These are phyloP conservation scores for Grifola frondosa DNA, from an alignment of 1,284 basidiomycete genomes.

Conservation along the genomic window DNA sequence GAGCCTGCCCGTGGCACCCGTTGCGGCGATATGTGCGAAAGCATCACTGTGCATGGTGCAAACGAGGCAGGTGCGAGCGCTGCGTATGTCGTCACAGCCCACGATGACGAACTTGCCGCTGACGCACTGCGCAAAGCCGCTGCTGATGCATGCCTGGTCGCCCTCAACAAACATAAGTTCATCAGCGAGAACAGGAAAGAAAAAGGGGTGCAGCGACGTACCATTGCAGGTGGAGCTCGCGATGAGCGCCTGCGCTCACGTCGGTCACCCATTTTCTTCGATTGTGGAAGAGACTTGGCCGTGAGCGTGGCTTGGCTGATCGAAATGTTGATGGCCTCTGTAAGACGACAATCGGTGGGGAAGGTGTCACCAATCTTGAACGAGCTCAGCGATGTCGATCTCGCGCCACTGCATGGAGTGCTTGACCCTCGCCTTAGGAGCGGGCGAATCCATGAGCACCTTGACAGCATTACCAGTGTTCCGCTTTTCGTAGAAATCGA, in stretches of 20 bases:
- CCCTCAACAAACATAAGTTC: slow-evolving; percentile 42
- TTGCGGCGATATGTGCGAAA: slow-evolving; percentile 46
- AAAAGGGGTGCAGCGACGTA: slow-evolving; percentile 34
- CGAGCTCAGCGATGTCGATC: slow-evolving; percentile 85
- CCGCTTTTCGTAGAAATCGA: slow-evolving; percentile 98
- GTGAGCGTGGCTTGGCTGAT: slow-evolving; percentile 97
- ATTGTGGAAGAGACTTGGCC: slow-evolving; percentile 90
- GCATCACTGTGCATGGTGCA: slow-evolving; percentile 55
- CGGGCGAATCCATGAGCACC: slow-evolving; percentile 98
- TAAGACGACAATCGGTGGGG: slow-evolving; percentile 93
- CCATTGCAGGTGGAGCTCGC: slow-evolving; percentile 39
- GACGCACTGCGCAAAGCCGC: slow-evolving; percentile 44
- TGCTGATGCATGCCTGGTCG: slow-evolving; percentile 37
- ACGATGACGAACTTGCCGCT: slow-evolving; percentile 42
- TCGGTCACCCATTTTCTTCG: slow-evolving; percentile 91
- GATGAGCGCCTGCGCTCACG: slow-evolving; percentile 66
- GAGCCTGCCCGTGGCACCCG: slow-evolving; percentile 46
- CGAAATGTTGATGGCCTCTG: slow-evolving; percentile 92
- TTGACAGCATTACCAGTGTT: slow-evolving; percentile 98
- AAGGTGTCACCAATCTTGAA: slow-evolving; percentile 99
- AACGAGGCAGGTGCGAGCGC: slow-evolving; percentile 58
- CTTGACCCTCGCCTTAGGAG: slow-evolving; percentile 93
- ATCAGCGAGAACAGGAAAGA: slow-evolving; percentile 75
- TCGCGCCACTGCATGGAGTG: slow-evolving; percentile 83
- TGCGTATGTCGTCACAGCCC: slow-evolving; percentile 38